Percentiles rank a stretch among this genome's conserved stretches.
Evolutionary conservation across 2,329 filamentous ascomycete genomes (phyloP).

Genomic region (Aspergillus carbonarius): DNA sequence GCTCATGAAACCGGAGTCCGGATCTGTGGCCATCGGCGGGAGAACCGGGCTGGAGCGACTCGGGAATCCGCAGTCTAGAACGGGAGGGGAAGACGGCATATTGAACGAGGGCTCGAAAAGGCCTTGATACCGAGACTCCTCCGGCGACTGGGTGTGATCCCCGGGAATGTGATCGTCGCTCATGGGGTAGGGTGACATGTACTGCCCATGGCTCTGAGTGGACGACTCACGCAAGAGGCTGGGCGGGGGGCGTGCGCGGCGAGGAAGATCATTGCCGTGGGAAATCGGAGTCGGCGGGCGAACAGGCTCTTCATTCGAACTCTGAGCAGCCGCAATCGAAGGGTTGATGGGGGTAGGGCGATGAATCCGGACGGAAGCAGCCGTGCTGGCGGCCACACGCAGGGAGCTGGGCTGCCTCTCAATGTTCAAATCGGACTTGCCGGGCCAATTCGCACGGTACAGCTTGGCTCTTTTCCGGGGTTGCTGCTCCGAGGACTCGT

Average conservation of each 20-base stretch:
- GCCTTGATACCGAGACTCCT: constrained; percentile 51
- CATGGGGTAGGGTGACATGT: constrained; percentile 43
- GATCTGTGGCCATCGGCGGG: constrained; percentile 55
- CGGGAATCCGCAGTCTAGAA: constrained; percentile 64
- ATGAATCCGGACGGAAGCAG: constrained; percentile 81
- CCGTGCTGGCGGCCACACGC: constrained; percentile 85
- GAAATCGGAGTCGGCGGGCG: constrained; percentile 49
- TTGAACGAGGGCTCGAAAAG: constrained; percentile 69
- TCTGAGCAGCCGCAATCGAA: constrained; percentile 29
- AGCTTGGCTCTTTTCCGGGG: constrained; percentile 78
- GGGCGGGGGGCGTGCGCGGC: constrained; percentile 36
- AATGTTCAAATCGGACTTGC: constrained; percentile 64
- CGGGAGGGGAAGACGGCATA: constrained; percentile 86
- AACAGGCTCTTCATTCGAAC: constrained; percentile 44
- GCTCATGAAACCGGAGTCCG: constrained; percentile 83
- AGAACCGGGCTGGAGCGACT: constrained; percentile 78
- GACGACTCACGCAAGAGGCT: constrained; percentile 65
- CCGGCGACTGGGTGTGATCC: constrained; percentile 49
- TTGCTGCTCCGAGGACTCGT: constrained; percentile 61
- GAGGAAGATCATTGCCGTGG: constrained; percentile 27
- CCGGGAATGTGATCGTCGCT: constrained; percentile 44
- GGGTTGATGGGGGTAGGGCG: constrained; percentile 62
- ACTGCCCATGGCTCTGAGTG: constrained; percentile 43
- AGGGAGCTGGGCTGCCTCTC: constrained; percentile 74
- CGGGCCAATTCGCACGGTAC: constrained; percentile 70